Evolutionary conservation across 1,284 basidiomycete genomes (phyloP), one percentile per base, ranked within the genome.

Genomic region (Ustilago xerochloae): DNA sequence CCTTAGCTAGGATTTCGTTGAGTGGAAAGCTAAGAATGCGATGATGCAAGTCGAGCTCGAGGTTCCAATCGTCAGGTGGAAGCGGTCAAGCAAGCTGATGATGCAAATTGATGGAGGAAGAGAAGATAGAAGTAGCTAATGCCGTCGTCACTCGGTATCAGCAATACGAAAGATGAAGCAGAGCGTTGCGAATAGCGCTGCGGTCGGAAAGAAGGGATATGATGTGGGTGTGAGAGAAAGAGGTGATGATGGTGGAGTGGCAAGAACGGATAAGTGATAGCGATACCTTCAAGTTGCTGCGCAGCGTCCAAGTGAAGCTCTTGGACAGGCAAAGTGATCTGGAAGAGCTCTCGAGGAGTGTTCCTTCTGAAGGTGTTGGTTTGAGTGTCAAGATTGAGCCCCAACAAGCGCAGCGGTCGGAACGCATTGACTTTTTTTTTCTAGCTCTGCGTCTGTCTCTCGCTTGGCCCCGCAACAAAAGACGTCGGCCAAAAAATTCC

Each of bases 71-170:
- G 66, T 69, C 66, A 52, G 52, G 47, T 63, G 53, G 57, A 63
- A 63, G 46, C 35, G 15, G 41, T 29, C 56, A 63, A 69, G 66
- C 60, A 49, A 36, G 46, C 13, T 48, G 46, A 15, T n/a, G n/a
- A n/a, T n/a, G n/a, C n/a, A n/a, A n/a, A n/a, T n/a, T n/a, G n/a
- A 35, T 29, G 6, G n/a, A n/a, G 32, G 43, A 32, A 18, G 48
- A 51, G 22, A 54, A 50, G 30, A 28, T 33, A 47, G 35, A 36
- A 59, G 24, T 15, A 55, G 61, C 66, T 48, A 69, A 69, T 52
- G 22, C 66, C 66, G 66, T 69, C 66, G 66, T 69, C 66, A 69
- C 66, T 69, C 66, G 66, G 66, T 57, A 63, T 63, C 47, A 63
- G 66, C 66, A 29, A 28, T 22, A 45, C 32, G 33, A 28, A 28